phyloP scores from a whole-genome alignment of 768 basidiomycete genomes.

The Collybia nuda region DNA sequence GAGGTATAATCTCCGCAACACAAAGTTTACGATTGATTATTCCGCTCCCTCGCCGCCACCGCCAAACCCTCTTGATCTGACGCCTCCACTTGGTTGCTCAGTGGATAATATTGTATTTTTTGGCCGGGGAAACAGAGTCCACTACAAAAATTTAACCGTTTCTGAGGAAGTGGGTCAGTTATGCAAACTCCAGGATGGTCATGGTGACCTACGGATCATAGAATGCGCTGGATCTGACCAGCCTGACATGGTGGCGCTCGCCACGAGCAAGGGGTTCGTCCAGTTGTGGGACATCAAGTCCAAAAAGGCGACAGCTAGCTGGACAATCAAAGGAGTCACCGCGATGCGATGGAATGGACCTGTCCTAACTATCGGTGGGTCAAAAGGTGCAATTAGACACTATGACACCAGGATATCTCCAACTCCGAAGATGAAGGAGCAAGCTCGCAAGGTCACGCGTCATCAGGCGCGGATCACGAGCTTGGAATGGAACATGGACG shows the following conservation, averaged over 20 bases:
- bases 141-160: constrained; percentile 44
- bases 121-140: constrained; percentile 53
- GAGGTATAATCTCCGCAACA: constrained; percentile 29
- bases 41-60: constrained; percentile 18
- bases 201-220: constrained; percentile 44
- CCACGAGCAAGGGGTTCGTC: constrained; percentile 59
- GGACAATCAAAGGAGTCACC: constrained; percentile 59
- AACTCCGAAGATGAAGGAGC: constrained; percentile 46
- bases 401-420: constrained; percentile 64
- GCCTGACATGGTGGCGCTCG: constrained; percentile 53
- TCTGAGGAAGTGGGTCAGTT: constrained; percentile 48
- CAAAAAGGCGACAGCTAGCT: constrained; percentile 51
- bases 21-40: constrained; percentile 32
- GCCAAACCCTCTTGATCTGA: constrained; percentile 12
- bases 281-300: constrained; percentile 73
- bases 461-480: constrained; percentile 69
- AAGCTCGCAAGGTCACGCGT: constrained; percentile 61
- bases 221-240: constrained; percentile 34
- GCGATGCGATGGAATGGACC: constrained; percentile 67
- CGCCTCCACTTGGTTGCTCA: constrained; percentile 42
- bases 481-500: constrained; percentile 67
- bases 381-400: constrained; percentile 71
- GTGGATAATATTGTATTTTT: constrained; percentile 44
- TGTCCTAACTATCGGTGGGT: constrained; percentile 63
- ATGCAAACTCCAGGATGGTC: constrained; percentile 45